A percentile compares a stretch with the other conserved stretches of the same genome.
Evolutionary conservation across 2,329 filamentous ascomycete species (phyloP).

Genomic region (Microascus cirrosus): DNA sequence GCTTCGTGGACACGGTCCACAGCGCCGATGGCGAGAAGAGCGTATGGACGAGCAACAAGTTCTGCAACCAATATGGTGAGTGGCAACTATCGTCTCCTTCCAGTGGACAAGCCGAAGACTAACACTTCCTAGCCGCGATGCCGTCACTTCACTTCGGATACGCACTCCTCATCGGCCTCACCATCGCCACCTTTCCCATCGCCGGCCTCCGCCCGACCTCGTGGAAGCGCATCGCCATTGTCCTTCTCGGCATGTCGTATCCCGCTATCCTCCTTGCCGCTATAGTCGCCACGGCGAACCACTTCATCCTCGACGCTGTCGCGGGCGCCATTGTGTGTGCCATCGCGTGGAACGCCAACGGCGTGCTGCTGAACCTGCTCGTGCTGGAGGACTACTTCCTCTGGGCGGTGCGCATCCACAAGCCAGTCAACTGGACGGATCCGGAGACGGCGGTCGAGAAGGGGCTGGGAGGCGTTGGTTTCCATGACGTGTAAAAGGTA

Average conservation of each 20-base stretch:
- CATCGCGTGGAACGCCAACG: conserved; percentile 48
- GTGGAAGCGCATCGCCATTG: conserved; percentile 34
- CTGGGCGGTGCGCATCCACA: conserved; percentile 51
- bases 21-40: conserved; percentile 39
- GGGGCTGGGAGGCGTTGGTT: conserved; percentile 15
- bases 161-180: conserved; percentile 60
- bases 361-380: conserved; percentile 49
- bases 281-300: conserved; percentile 62
- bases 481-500: conserved; percentile 9
- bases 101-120: neutral
- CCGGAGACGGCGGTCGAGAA: conserved; percentile 22
- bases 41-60: conserved; percentile 61
- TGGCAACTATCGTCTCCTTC: conserved; percentile 2
- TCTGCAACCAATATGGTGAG: conserved; percentile 64
- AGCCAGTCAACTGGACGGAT: conserved; percentile 37
- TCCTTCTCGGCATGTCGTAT: conserved; percentile 46
- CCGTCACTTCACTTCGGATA: conserved; percentile 68
- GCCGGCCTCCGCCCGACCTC: conserved; percentile 37
- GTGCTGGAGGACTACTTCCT: conserved; percentile 59
- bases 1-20: conserved; percentile 52
- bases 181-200: conserved; percentile 55
- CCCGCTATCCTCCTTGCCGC: conserved; percentile 54
- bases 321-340: conserved; percentile 55
- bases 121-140: conserved; percentile 50
- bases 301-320: conserved; percentile 61